Percentiles rank a stretch among this genome's conserved stretches.
These are phyloP conservation scores for Combretum micranthum DNA, from an alignment of 345 rosid species.

Conservation along the genomic window DNA sequence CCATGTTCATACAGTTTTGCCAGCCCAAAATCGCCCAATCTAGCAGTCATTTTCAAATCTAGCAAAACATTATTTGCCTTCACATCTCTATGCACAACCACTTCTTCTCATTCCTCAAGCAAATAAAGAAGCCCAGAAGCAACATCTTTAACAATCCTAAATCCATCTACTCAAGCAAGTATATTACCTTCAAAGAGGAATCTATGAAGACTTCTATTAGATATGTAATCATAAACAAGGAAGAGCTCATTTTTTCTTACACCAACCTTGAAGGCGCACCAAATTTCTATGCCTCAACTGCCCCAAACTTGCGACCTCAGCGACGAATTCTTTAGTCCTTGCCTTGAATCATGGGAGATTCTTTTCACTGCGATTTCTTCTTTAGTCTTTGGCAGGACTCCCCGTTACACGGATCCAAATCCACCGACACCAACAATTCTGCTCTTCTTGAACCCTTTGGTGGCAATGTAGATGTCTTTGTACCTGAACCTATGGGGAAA, in stretches of 20 bases:
- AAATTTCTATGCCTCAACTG: constrained; percentile 57
- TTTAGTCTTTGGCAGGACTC: constrained; percentile 28
- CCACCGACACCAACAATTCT: constrained; percentile 67
- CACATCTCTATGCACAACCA: constrained; percentile 69
- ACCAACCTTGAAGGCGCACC: constrained; percentile 72
- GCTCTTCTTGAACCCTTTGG: constrained; percentile 51
- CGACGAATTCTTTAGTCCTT: constrained; percentile 74
- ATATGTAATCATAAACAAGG: constrained; percentile 59
- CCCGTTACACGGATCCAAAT: constrained; percentile 62
- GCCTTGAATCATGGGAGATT: constrained; percentile 42
- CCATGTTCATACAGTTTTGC: constrained; percentile 76
- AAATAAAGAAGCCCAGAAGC: constrained; percentile 57
- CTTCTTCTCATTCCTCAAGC: constrained; percentile 72
- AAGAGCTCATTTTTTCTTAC: constrained; percentile 52
- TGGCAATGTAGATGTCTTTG: constrained; percentile 50
- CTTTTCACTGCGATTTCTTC: constrained; percentile 62
- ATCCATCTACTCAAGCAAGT: constrained; percentile 48
- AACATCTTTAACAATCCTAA: constrained; percentile 51
- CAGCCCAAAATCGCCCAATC: constrained; percentile 78
- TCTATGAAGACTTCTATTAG: constrained; percentile 59
- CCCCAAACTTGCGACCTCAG: constrained; percentile 70
- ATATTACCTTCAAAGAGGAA: constrained; percentile 16
- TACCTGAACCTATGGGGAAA: constrained; percentile 63
- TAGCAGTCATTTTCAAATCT: constrained; percentile 51
- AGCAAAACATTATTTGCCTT: constrained; percentile 75